phyloP scores from a whole-genome alignment of 768 basidiomycete species.

The Mycena vitilis region DNA sequence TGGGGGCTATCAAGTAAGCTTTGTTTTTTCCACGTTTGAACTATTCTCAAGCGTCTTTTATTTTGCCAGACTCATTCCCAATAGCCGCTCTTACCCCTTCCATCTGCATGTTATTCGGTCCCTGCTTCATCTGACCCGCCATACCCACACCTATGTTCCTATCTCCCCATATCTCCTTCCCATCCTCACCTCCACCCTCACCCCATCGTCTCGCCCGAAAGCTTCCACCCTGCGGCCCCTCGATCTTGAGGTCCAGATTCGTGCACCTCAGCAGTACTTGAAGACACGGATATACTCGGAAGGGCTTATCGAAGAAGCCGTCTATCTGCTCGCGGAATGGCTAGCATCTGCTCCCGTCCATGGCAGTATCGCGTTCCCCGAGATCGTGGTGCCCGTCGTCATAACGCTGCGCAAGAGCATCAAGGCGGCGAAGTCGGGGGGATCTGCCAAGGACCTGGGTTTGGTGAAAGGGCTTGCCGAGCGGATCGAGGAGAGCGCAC shows the following conservation, averaged over 20 bases:
- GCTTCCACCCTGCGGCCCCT: conserved; percentile 88
- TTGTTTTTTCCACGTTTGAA: conserved; percentile 24
- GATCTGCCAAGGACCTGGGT: conserved; percentile 66
- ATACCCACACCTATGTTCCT: conserved; percentile 89
- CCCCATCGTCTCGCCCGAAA: conserved; percentile 77
- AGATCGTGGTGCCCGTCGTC: conserved; percentile 84
- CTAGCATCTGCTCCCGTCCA: conserved; percentile 77
- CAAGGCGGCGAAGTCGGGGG: conserved; percentile 66
- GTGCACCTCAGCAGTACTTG: conserved; percentile 88
- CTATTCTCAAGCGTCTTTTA: conserved; percentile 16
- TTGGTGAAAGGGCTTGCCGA: conserved; percentile 84
- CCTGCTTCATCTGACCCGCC: conserved; percentile 84
- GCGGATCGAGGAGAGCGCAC: conserved; percentile 85
- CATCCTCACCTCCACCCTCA: conserved; percentile 81
- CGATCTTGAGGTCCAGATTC: conserved; percentile 89
- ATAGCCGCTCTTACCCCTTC: conserved; percentile 92
- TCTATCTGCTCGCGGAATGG: conserved; percentile 86
- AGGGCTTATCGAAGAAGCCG: conserved; percentile 83
- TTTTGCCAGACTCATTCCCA: conserved; percentile 82
- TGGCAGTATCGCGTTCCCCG: conserved; percentile 93
- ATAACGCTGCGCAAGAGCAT: conserved; percentile 78
- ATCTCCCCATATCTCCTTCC: conserved; percentile 89
- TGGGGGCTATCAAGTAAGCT: conserved; percentile 92
- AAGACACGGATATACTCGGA: conserved; percentile 90
- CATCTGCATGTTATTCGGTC: conserved; percentile 94